Base-by-base conservation (phyloP, 192 early-diverging fungal genomes). In the Dissophora globulifera region DNA sequence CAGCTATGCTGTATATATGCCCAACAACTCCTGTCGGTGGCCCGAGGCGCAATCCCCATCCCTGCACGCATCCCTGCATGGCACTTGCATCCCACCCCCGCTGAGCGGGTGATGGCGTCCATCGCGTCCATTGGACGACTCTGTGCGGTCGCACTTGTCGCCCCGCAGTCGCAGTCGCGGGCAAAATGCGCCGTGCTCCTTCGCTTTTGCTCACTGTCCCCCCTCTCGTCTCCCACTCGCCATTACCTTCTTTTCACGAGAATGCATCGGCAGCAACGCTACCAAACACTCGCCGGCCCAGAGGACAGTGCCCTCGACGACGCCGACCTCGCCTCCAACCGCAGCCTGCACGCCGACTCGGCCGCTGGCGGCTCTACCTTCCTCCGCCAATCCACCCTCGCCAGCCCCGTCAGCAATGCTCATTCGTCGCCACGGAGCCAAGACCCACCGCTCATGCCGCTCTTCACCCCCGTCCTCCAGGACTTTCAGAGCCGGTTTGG, bases 381-480 rank as follows among this genome's bases (percentile, higher is more conserved):
- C 20, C 65, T 67, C 27, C 67, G 35, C 50, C 58, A 70, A 20
- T 55, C 67, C 4, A 33, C 4, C n/a, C n/a, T n/a, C 4, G 19
- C 41, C 6, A 22, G n/a, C 27, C 9, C 42, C 12, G 17, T 26
- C 23, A 13, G 25, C 9, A 53, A n/a, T 12, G 45, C 69, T 15
- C 58, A 62, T 52, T 56, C 50, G 19, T 47, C 22, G 13, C 35
- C 38, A 9, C 22, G 27, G 31, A 22, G 40, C 15, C 32, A 59
- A n/a, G 51, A 65, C 20, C 63, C 72, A 10, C 58, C 72, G 1
- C 45, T 76, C 35, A 76, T 76, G 72, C 72, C 72, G 1, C 53
- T 76, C 43, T 76, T 76, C 46, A 76, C 72, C 2, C 72, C 72
- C 4, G 72, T 76, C 25, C 58, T 76, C 4, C 62, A 76, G 48